A percentile compares a stretch with the other conserved stretches of the same genome.
phyloP scores from a whole-genome alignment of 495 filamentous ascomycete genomes.

The Friedmanniomyces simplex region DNA sequence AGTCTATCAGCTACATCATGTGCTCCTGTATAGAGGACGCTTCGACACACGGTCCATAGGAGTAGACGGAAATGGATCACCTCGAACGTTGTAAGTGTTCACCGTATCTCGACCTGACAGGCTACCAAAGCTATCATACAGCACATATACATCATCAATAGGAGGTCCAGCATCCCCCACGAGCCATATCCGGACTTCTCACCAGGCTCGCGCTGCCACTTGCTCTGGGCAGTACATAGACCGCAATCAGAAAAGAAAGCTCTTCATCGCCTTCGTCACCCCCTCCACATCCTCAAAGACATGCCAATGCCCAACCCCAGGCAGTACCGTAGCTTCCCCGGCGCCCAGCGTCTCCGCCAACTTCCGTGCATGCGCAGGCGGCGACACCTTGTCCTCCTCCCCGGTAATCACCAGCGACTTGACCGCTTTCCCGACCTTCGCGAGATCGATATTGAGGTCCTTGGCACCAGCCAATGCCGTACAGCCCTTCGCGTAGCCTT shows the following conservation, averaged over 20 bases:
- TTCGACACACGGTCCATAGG: no score
- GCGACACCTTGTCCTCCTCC: conserved; percentile 35
- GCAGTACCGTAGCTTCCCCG: conserved; percentile 24
- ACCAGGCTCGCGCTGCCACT: no score
- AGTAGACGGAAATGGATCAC: no score
- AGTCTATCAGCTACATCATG: no score
- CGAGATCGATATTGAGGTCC: conserved; percentile 23
- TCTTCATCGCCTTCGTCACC: conserved; percentile 24
- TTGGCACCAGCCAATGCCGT: conserved; percentile 37
- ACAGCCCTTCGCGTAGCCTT: conserved; percentile 47
- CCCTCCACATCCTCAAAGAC: conserved; percentile 33
- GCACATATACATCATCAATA: no score
- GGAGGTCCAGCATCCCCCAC: no score
- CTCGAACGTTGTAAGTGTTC: no score
- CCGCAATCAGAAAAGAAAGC: conserved; percentile 4
- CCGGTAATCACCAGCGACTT: conserved; percentile 34
- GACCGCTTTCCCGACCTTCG: conserved; percentile 17
- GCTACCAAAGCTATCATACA: no score
- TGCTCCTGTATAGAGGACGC: no score
- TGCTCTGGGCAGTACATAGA: no score
- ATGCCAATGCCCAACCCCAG: conserved; percentile 38
- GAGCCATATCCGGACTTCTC: no score
- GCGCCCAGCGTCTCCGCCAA: conserved; percentile 20
- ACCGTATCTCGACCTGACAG: no score
- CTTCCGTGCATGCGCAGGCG: conserved; percentile 23